phyloP scores from a whole-genome alignment of 805 yeast species.

The Saturnispora hagleri region DNA sequence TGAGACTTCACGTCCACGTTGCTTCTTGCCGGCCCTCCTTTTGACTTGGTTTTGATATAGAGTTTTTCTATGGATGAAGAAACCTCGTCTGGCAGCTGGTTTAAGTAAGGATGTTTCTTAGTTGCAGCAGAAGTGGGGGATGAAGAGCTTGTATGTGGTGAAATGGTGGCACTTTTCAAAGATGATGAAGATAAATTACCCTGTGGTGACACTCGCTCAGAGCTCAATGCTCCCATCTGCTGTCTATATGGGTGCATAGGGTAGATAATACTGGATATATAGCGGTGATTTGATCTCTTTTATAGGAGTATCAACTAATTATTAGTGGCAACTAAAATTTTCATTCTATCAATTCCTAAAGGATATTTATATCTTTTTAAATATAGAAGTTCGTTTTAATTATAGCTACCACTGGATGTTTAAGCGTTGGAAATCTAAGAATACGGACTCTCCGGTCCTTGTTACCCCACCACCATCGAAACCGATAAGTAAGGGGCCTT shows the following conservation, averaged over 20 bases:
- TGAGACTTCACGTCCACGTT: neutral
- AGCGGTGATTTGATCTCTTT: neutral
- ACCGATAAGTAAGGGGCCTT: neutral
- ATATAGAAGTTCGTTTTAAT: neutral
- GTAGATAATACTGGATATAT: neutral
- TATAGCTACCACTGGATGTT: neutral
- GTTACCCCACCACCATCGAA: neutral
- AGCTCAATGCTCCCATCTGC: slow-evolving; percentile 3
- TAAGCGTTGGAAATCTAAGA: neutral
- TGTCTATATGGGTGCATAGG: slow-evolving; percentile 7
- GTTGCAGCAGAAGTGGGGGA: neutral
- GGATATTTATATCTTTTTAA: neutral
- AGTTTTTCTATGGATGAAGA: slow-evolving; percentile 9
- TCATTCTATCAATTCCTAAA: neutral
- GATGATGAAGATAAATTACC: neutral
- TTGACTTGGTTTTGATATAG: neutral
- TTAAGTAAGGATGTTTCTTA: slow-evolving; percentile 11
- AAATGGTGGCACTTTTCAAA: neutral
- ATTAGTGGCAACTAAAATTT: neutral
- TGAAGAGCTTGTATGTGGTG: neutral
- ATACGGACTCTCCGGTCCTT: neutral
- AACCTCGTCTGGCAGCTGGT: slow-evolving; percentile 9
- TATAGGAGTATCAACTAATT: neutral
- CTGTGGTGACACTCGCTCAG: neutral
- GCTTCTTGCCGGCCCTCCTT: neutral